Base-by-base conservation (phyloP, 192 early-diverging fungal species). In the Phlyctochytrium planicorne region DNA sequence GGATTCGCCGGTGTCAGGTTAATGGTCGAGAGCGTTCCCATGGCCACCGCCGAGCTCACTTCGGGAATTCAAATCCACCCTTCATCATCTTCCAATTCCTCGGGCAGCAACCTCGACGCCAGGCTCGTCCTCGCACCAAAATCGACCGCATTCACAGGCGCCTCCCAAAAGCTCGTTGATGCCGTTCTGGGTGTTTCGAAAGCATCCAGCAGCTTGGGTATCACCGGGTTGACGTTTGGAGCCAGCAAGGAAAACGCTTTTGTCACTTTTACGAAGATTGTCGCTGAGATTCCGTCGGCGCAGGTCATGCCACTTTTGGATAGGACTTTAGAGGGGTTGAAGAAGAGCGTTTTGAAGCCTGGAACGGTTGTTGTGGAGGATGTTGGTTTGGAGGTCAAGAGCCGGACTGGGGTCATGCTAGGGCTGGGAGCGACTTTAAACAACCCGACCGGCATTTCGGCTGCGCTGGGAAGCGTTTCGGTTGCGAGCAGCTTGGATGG, bases 251-350 rank as follows among this genome's bases (percentile, higher is more conserved):
- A 65, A 33, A 32, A 59, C 2, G 55, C 69, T n/a, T 67, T 77
- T 40, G 53, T 80, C 40, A 80, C 79, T 6, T 74, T 80, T 62
- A 75, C 75, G 3, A 74, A 80, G 64, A 30, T 80, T 36, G 27
- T 36, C 35, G 67, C 69, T 10, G 69, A 77, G 52, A 25, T 80
- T 37, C 36, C 36, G 52, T 67, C 68, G 20, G 75, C 69, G 17
- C 30, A 36, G 50, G 24, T 80, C 36, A 62, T 63, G 47, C 33
- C 30, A 1, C 34, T 80, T 17, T 23, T 72, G 14, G 10, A 14
- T 6, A 10, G 27, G 12, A 57, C 55, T 6, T 12, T 57, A 12
- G 27, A 14, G 6, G 55, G 55, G 20, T 27, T 57, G 6, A 29
- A 57, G 55, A 25, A 25, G 12, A 10, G 14, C 14, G 27, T 57